Evolutionary conservation across 768 basidiomycete species (phyloP).

Genomic region (Tulasnella sp.): DNA sequence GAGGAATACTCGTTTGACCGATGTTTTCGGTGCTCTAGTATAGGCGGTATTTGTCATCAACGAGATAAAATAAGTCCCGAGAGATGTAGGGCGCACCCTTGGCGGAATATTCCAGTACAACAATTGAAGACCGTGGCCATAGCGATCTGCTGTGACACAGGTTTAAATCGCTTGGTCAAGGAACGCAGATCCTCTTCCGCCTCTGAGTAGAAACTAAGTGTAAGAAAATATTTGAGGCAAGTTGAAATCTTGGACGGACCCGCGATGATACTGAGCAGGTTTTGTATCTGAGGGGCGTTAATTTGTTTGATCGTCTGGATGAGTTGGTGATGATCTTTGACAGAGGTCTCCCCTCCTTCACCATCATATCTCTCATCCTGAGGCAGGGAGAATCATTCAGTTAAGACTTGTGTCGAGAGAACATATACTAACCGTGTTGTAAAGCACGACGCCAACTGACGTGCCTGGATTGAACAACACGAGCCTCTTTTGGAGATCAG

Average conservation of each 20-base stretch:
- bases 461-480: conserved; percentile 83
- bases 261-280: conserved; percentile 66
- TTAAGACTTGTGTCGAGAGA: neutral
- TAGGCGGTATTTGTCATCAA: too few relatives aligned
- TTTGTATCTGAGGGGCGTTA: conserved; percentile 71
- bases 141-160: conserved; percentile 49
- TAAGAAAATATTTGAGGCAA: neutral
- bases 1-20: conserved; percentile 85
- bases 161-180: conserved; percentile 53
- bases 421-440: conserved; percentile 65
- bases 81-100: conserved; percentile 49
- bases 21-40: conserved; percentile 71
- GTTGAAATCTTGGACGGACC: conserved; percentile 35
- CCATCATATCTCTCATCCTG: conserved; percentile 21
- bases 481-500: conserved; percentile 83
- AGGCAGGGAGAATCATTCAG: conserved; percentile 4
- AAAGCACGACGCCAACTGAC: conserved; percentile 79
- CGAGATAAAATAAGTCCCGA: neutral
- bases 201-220: conserved; percentile 33
- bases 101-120: conserved; percentile 81
- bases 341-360: conserved; percentile 40
- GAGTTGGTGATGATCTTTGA: conserved; percentile 59
- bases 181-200: conserved; percentile 52
- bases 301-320: conserved; percentile 70
- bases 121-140: conserved; percentile 86